Percentiles rank a stretch among this genome's conserved stretches.
These are phyloP conservation scores for Ustilago cynodontis DNA, from an alignment of 1,284 basidiomycete species.

Conservation along the genomic window DNA sequence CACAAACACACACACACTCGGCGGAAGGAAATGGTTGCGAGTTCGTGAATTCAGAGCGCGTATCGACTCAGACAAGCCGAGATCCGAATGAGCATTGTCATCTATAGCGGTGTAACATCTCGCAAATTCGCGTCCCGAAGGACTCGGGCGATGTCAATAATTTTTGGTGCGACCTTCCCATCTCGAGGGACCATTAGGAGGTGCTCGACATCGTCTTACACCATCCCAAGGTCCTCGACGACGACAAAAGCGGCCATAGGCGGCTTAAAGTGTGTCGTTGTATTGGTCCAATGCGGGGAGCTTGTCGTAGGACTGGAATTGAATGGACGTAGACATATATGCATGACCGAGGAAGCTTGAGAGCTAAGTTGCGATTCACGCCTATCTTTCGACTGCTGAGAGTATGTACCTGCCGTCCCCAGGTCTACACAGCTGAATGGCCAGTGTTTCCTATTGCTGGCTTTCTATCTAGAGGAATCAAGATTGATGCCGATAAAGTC, in stretches of 20 bases:
- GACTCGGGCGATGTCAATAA: neutral
- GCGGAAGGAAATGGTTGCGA: neutral
- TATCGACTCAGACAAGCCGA: neutral
- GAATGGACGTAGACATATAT: no score
- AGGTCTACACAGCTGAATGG: no score
- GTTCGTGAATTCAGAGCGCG: neutral
- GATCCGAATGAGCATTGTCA: neutral
- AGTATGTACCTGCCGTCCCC: no score
- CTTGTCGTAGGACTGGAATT: no score
- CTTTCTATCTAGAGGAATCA: no score
- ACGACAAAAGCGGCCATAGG: neutral
- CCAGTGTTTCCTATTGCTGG: no score
- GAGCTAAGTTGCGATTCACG: no score
- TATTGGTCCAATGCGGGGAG: no score
- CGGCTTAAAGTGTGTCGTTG: no score
- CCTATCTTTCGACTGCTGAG: no score
- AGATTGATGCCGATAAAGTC: no score
- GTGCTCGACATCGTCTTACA: conserved; percentile 2
- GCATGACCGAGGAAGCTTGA: no score
- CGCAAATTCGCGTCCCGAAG: neutral
- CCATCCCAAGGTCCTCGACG: neutral
- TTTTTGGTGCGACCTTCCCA: neutral
- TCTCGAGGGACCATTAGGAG: neutral
- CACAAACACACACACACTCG: conserved; percentile 12
- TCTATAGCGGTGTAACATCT: neutral